Evolutionary conservation across 768 basidiomycete species (phyloP).

Genomic region (Flagelloscypha sp.): DNA sequence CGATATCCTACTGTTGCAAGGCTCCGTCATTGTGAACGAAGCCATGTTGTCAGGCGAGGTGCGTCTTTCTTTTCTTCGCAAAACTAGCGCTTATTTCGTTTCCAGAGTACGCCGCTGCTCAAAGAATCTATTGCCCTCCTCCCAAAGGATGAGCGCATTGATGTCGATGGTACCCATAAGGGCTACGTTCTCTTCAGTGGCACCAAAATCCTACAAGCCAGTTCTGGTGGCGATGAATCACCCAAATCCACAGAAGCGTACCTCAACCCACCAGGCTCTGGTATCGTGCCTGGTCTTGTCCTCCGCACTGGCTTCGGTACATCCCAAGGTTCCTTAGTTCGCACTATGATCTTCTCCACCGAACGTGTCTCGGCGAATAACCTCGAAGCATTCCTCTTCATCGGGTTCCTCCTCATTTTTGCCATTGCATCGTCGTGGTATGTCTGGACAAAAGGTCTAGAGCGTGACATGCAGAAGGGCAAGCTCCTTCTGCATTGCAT

Average conservation of each 20-base stretch:
- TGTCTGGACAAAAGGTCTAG: conserved; percentile 97
- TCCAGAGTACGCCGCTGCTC: conserved; percentile 91
- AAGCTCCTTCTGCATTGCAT: conserved; percentile 94
- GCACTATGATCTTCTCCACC: conserved; percentile 98
- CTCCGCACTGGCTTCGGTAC: conserved; percentile 97
- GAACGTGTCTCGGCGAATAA: conserved; percentile 97
- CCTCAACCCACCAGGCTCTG: conserved; percentile 54
- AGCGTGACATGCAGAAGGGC: conserved; percentile 86
- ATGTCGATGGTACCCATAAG: conserved; percentile 82
- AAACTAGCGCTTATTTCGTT: too few species aligned
- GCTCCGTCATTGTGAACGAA: conserved; percentile 95
- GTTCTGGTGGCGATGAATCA: conserved; percentile 33
- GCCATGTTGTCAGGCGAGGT: conserved; percentile 98
- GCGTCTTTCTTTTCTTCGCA: too few species aligned
- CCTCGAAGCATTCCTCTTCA: conserved; percentile 91
- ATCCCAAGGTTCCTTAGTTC: conserved; percentile 91
- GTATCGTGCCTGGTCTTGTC: conserved; percentile 87
- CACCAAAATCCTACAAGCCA: conserved; percentile 91
- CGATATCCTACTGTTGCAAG: conserved; percentile 86
- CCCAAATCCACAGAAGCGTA: conserved; percentile 24
- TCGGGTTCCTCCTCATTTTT: conserved; percentile 95
- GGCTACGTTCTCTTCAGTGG: conserved; percentile 89
- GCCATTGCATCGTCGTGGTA: conserved; percentile 98
- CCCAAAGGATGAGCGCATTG: conserved; percentile 64
- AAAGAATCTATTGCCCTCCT: conserved; percentile 92